Evolutionary conservation across 2,329 filamentous ascomycete genomes (phyloP), one percentile per base, ranked within the genome.

Genomic region (Fusarium succisae): DNA sequence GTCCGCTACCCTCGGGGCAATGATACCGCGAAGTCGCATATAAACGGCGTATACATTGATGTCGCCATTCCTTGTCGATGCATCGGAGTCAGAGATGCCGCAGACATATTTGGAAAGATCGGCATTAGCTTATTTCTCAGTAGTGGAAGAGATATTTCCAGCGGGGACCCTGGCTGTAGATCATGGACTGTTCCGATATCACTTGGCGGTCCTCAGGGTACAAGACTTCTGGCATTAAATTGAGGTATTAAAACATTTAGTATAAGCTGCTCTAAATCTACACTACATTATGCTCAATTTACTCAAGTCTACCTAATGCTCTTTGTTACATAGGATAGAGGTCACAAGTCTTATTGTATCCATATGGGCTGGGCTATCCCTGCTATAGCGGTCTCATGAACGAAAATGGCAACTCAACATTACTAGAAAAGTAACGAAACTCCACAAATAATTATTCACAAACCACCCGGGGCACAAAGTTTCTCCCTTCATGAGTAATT

Each of bases 401-500:
- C 14, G 7, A 30, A 39, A 18, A 15, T 6, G 24, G 56, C 32
- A 50, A 10, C 10, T 26, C 8, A n/a, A 57, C 17, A 20, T 24
- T 17, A 15, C 22, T 30, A 26, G 12, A 24, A 24, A 14, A 15
- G 13, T 41, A 6, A 55, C 5, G n/a, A n/a, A n/a, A 32, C n/a
- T 24, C 22, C 15, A 6, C 1, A 2, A 24, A 20, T 17, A 45
- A 26, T 6, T 51, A 30, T 28, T 17, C 18, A 9, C 20, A 41
- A 2, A 41, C n/a, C 13, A 9, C 0, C 3, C 2, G 4, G 18
- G 6, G 4, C 2, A 9, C 2, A n/a, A 3, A 28, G 0, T 0
- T 6, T 28, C 18, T 28, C 11, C 4, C 4, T 5, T 11, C 4
- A 41, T n/a, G 13, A n/a, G 8, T 14, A 39, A 1, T 22, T 50